Evolutionary conservation across 768 basidiomycete genomes (phyloP).

Genomic region (Trametopsis cervina): DNA sequence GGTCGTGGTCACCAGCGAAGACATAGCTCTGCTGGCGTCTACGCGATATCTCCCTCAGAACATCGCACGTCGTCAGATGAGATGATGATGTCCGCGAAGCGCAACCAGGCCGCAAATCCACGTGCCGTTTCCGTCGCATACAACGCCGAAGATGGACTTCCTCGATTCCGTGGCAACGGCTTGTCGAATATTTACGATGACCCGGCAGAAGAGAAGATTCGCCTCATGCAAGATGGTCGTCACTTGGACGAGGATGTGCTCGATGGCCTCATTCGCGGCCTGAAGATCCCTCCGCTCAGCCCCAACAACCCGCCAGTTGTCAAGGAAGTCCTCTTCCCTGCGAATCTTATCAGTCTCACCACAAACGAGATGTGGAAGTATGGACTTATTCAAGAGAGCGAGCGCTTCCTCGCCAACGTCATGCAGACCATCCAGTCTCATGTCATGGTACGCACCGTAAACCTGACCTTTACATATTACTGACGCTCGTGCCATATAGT

Average conservation of each 20-base stretch:
- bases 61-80: conserved; percentile 75
- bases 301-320: conserved; percentile 87
- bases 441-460: conserved; percentile 74
- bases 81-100: conserved; percentile 66
- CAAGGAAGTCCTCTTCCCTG: conserved; percentile 98
- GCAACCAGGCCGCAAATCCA: conserved; percentile 62
- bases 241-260: conserved; percentile 91
- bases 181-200: conserved; percentile 78
- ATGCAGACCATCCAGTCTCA: conserved; percentile 98
- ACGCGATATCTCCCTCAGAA: conserved; percentile 50
- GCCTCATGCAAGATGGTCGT: conserved; percentile 85
- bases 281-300: conserved; percentile 91
- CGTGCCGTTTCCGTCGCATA: conserved; percentile 87
- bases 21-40: conserved; percentile 82
- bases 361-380: conserved; percentile 99
- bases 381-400: conserved; percentile 93
- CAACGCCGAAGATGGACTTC: conserved; percentile 70
- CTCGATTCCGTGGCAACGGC: conserved; percentile 56
- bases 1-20: conserved; percentile 67
- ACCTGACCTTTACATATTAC: conserved; percentile 3
- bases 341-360: conserved; percentile 92
- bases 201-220: conserved; percentile 91
- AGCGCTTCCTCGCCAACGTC: conserved; percentile 95
- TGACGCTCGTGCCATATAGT: conserved; percentile 40
- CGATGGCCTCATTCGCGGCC: conserved; percentile 78